phyloP scores from a whole-genome alignment of 108 stramenopile genomes.

The Cyclotella choctawhatcheeana region DNA sequence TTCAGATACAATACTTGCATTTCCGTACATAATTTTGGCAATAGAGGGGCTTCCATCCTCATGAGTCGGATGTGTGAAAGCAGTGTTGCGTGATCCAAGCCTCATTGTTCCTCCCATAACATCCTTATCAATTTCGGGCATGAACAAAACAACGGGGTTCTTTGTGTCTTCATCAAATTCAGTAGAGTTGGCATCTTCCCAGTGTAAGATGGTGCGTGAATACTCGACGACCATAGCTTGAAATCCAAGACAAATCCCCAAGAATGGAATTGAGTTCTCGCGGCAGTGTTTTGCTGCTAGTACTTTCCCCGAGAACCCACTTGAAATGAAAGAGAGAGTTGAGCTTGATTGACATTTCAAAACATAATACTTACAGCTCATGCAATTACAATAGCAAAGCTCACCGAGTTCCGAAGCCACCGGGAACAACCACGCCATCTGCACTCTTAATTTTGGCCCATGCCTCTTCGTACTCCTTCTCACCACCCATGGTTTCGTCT shows the following conservation, averaged over 20 bases:
- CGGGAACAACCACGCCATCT: constrained; percentile 87
- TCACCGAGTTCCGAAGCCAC: constrained; percentile 92
- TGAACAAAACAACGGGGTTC: constrained; percentile 95
- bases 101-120: constrained; percentile 99
- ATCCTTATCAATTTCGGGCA: constrained; percentile 97
- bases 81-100: constrained; percentile 93
- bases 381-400: constrained; percentile 27
- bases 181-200: constrained; percentile 90
- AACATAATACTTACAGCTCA: too few relatives aligned
- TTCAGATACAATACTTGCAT: constrained; percentile 75
- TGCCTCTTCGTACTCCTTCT: constrained; percentile 60
- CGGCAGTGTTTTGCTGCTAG: constrained; percentile 92
- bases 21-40: constrained; percentile 80
- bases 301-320: constrained; percentile 89
- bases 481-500: constrained; percentile 38
- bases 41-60: constrained; percentile 61
- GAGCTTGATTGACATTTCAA: too few relatives aligned
- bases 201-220: constrained; percentile 87
- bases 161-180: constrained; percentile 90
- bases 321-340: constrained; percentile 17
- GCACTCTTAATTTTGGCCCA: constrained; percentile 68
- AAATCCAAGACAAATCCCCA: constrained; percentile 98
- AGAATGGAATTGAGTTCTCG: constrained; percentile 80
- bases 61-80: constrained; percentile 66
- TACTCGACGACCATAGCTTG: constrained; percentile 99